A percentile compares a stretch with the other conserved stretches of the same genome.
Evolutionary conservation across 805 yeast genomes (phyloP).

Genomic region (Pichia heedii): DNA sequence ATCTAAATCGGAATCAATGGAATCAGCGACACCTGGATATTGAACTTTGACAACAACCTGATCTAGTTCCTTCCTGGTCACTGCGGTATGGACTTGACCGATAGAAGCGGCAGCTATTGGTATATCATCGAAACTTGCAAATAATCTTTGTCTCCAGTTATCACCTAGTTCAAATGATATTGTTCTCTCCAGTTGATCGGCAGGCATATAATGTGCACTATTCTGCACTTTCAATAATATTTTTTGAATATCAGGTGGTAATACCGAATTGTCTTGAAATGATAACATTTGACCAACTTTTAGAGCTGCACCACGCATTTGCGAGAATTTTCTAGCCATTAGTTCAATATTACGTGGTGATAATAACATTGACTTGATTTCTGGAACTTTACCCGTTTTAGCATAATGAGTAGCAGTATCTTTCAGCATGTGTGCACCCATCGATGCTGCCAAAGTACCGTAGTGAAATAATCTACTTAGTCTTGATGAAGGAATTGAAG

Average conservation of each 20-base stretch:
- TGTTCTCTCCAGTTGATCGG: constrained; percentile 72
- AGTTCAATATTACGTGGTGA: constrained; percentile 80
- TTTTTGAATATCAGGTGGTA: constrained; percentile 79
- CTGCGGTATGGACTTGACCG: constrained; percentile 91
- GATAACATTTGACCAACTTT: constrained; percentile 96
- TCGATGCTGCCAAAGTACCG: constrained; percentile 85
- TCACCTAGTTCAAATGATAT: constrained; percentile 66
- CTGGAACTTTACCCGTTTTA: constrained; percentile 33
- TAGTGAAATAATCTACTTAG: constrained; percentile 88
- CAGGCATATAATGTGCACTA: constrained; percentile 95
- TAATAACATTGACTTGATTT: constrained; percentile 52
- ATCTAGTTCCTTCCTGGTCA: constrained; percentile 46
- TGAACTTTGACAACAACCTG: constrained; percentile 92
- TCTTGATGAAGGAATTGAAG: constrained; percentile 80
- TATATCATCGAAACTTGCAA: constrained; percentile 67
- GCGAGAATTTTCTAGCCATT: constrained; percentile 76
- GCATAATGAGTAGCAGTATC: constrained; percentile 69
- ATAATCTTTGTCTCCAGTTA: constrained; percentile 63
- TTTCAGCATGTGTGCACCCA: constrained; percentile 74
- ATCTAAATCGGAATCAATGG: constrained; percentile 90
- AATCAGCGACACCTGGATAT: constrained; percentile 92
- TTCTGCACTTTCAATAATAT: constrained; percentile 81
- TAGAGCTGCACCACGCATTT: constrained; percentile 98
- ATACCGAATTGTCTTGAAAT: constrained; percentile 79
- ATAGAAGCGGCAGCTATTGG: constrained; percentile 98